Base-by-base conservation (phyloP, 2,329 filamentous ascomycete species). In the Microsporum ferrugineum region DNA sequence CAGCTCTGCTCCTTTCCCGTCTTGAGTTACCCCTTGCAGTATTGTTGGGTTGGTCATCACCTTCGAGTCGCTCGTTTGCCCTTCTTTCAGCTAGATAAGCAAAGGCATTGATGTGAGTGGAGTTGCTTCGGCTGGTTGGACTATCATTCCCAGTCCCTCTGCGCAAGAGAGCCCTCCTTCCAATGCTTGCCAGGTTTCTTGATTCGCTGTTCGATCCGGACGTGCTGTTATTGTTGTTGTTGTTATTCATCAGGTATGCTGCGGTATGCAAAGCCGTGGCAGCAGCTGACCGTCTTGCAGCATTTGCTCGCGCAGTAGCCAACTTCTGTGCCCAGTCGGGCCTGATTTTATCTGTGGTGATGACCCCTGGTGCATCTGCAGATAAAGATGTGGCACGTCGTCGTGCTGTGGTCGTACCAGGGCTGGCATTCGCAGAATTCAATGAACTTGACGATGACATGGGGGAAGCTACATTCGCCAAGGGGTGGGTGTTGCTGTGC, bases 291-390 rank as follows among this genome's bases (percentile, higher is more conserved):
- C 94, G 82, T 62, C 94, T 82, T 3, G 94, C 84, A 64, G 91
- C 87, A 71, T 96, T 90, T 4, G 89, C 86, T 60, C 91, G 85
- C 61, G 92, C 92, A 67, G 88, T 84, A 10, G 88, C 85, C 58
- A 99, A 79, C 72, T 97, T 99, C 62, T 88, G 87, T 0, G 89
- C 85, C 94, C 94, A 99, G 68, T 99, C 94, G 0, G 94, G 94
- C 14, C 94, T 87, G 59, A 99, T 86, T 60, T 84, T 86, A 71
- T 99, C 94, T 0, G 92, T 97, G 0, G 91, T 95, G 64, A 99
- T 88, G 58, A 99, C 94, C 60, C 86, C 85, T 1, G 90, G 86
- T 45, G 89, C 88, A 65, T 82, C 91, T 3, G 90, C 90, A 47
- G 92, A 95, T 65, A 99, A 75, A 3, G 85, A 88, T 3, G 82